Evolutionary conservation across 2,329 filamentous ascomycete genomes (phyloP).

Genomic region (Fusarium dimerum): DNA sequence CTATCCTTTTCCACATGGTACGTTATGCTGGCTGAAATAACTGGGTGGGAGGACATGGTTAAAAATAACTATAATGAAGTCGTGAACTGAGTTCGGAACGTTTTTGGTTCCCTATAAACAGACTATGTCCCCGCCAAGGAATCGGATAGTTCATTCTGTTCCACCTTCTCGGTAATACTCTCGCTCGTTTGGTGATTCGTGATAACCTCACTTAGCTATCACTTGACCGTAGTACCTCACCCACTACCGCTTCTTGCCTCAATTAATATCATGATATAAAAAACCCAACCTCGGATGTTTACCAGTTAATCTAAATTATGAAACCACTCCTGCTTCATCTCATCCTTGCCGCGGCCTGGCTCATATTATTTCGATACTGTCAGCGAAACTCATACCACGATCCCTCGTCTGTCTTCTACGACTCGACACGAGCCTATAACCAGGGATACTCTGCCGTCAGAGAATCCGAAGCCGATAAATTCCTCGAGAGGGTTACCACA

Average conservation of each 20-base stretch:
- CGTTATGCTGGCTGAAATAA: too few relatives aligned
- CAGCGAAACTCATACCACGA: conserved; percentile 23
- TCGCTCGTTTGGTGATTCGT: too few relatives aligned
- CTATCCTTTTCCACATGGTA: too few relatives aligned
- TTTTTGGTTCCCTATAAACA: too few relatives aligned
- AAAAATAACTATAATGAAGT: too few relatives aligned
- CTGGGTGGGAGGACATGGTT: too few relatives aligned
- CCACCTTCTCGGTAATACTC: too few relatives aligned
- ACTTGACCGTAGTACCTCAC: too few relatives aligned
- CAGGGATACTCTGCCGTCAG: conserved; percentile 25
- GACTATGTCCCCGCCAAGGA: too few relatives aligned
- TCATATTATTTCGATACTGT: conserved; percentile 23
- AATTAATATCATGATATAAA: neutral
- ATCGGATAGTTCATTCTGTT: too few relatives aligned
- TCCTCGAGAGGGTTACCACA: conserved; percentile 12
- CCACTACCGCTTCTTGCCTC: neutral
- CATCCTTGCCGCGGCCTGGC: conserved; percentile 10
- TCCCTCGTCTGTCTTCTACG: conserved; percentile 30
- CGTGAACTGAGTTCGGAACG: too few relatives aligned
- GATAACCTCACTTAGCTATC: too few relatives aligned
- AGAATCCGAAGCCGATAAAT: conserved; percentile 23
- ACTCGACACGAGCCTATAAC: conserved; percentile 23
- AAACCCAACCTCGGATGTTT: neutral
- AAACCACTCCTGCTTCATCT: neutral
- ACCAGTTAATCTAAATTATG: neutral